These are phyloP conservation scores for Lenwebbia sp. DNA, from an alignment of 345 rosid species.

Conservation along the genomic window DNA sequence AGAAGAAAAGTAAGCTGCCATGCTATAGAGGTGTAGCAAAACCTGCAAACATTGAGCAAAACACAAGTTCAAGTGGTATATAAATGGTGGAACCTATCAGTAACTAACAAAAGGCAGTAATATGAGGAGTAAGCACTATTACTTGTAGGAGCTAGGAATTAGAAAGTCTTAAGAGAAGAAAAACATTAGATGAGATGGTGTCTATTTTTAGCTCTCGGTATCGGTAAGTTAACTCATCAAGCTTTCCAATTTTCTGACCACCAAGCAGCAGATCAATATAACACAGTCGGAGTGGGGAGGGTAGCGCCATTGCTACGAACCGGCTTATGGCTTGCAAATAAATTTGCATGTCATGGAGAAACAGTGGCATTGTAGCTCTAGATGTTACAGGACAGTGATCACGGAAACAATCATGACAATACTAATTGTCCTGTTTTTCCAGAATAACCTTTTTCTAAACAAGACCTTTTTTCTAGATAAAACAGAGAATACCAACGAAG, in stretches of 20 bases:
- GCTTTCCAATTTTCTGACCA: background rate
- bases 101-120: background rate
- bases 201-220: background rate
- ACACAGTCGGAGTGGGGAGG: background rate
- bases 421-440: background rate
- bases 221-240: background rate
- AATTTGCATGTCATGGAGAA: background rate
- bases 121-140: background rate
- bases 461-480: background rate
- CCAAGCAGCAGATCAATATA: background rate
- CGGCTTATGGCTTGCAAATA: background rate
- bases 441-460: background rate
- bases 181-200: background rate
- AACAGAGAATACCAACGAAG: background rate
- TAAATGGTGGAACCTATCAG: background rate
- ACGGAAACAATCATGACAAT: background rate
- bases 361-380: background rate
- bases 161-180: background rate
- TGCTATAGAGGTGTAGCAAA: constrained; percentile 5
- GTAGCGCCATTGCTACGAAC: background rate
- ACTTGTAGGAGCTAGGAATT: background rate
- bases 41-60: background rate
- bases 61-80: background rate
- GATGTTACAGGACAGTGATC: background rate
- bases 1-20: background rate